A percentile compares a stretch with the other conserved stretches of the same genome.
Conservation (phyloP, 2,329 filamentous ascomycete species). For the Apiospora rasikravindrae region DNA sequence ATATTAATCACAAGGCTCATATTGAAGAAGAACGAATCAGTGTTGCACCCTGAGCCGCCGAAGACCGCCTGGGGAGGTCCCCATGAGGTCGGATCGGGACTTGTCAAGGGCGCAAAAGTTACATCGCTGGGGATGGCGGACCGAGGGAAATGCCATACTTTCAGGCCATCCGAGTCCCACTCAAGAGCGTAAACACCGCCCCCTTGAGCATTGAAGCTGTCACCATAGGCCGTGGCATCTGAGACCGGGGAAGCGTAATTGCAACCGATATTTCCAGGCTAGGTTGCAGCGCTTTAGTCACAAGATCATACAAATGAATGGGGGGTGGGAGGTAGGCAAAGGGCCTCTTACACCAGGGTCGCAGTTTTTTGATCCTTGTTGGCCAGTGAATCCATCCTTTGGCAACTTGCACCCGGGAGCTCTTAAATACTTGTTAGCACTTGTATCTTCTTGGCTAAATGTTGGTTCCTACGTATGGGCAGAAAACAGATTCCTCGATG, state of each 20-base stretch:
- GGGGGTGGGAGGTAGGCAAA: no score
- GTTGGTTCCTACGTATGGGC: slow-evolving; percentile 57
- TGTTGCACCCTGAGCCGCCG: slow-evolving; percentile 67
- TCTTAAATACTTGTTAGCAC: background rate
- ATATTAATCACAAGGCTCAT: slow-evolving; percentile 78
- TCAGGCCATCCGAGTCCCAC: slow-evolving; percentile 72
- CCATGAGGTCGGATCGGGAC: slow-evolving; percentile 70
- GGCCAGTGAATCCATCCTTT: slow-evolving; percentile 32
- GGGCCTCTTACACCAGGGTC: slow-evolving; percentile 31
- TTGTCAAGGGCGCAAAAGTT: slow-evolving; percentile 45
- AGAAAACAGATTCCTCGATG: slow-evolving; percentile 64
- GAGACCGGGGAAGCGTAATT: slow-evolving; percentile 46
- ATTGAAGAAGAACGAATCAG: slow-evolving; percentile 67
- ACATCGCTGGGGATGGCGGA: slow-evolving; percentile 70
- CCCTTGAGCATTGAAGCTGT: slow-evolving; percentile 67
- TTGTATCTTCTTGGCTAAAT: slow-evolving; percentile 26
- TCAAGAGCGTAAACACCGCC: slow-evolving; percentile 75
- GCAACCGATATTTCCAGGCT: slow-evolving; percentile 55
- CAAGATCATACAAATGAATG: background rate
- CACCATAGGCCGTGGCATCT: slow-evolving; percentile 59
- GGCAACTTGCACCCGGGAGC: slow-evolving; percentile 31
- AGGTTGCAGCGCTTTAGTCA: slow-evolving; percentile 22
- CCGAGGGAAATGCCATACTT: slow-evolving; percentile 79
- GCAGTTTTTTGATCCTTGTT: slow-evolving; percentile 33
- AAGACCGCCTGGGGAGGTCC: slow-evolving; percentile 72